Evolutionary conservation across 2,329 filamentous ascomycete species (phyloP), one percentile per base, ranked within the genome.

Genomic region (Fusarium sulawesiense): DNA sequence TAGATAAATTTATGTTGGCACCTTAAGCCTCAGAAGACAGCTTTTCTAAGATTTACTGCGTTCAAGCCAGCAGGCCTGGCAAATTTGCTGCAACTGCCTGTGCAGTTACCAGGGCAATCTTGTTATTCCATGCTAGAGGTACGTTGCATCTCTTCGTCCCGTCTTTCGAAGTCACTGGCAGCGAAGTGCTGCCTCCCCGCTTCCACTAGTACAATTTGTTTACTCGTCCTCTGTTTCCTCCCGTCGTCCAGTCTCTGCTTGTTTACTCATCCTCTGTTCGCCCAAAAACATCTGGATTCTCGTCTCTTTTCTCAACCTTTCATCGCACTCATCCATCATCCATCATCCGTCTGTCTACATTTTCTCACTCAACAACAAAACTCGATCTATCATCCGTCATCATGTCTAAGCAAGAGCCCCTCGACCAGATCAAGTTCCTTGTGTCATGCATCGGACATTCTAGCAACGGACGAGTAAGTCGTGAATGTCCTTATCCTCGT

Each of bases 371-470:
- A 37, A 51, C 11, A 21, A 48, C 20, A 42, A 41, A 50, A 61
- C 40, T 60, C 44, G 61, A 29, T 20, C n/a, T 50, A 73, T 54
- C 54, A 77, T 62, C 68, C 57, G 56, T 41, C 76, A 83, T 70
- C 13, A 89, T 89, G 87, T 80, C 86, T 41, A 77, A 81, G 61
- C 79, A 80, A 23, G 84, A 87, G 29, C 81, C 86, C 21, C 83
- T 88, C 29, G 79, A 80, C 0, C 89, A 91, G 71, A 84, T 92
- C 79, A 86, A 85, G 66, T 92, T 93, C 76, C 82, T 93, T 25
- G 84, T 92, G 50, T 83, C 83, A 56, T 92, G 91, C 79, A 90
- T 92, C 77, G 84, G 85, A 56, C 80, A 89, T 78, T 86, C 87
- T 12, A 83, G 80, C 73, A 84, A 84, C 66, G 89, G 89, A 65